phyloP scores from a whole-genome alignment of 192 early-diverging fungal species.

The Umbelopsis isabellina region DNA sequence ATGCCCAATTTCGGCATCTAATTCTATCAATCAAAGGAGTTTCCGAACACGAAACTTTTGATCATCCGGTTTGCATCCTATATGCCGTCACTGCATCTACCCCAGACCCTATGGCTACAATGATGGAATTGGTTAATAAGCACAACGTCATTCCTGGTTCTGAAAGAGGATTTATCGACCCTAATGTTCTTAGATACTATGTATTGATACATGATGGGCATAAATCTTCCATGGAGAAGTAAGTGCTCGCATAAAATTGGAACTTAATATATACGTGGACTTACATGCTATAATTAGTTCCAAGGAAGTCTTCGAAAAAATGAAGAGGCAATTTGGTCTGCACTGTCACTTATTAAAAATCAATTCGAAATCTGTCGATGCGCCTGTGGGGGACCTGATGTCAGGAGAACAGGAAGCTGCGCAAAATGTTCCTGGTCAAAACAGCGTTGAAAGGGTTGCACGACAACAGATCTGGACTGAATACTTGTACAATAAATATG shows the following conservation, averaged over 20 bases:
- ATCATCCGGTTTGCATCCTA: slow-evolving; percentile 90
- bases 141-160: slow-evolving; percentile 43
- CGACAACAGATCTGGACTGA: slow-evolving; percentile 23
- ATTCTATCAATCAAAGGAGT: slow-evolving; percentile 64
- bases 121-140: slow-evolving; percentile 59
- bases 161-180: slow-evolving; percentile 76
- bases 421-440: neutral
- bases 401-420: neutral
- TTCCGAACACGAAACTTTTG: slow-evolving; percentile 92
- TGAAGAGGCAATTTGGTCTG: slow-evolving; percentile 70
- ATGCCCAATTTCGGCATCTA: slow-evolving; percentile 69
- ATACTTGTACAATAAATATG: slow-evolving; percentile 10
- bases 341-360: slow-evolving; percentile 62
- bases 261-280: neutral
- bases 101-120: slow-evolving; percentile 73
- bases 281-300: slow-evolving; percentile 47
- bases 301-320: slow-evolving; percentile 57
- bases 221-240: slow-evolving; percentile 55
- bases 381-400: neutral
- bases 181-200: slow-evolving; percentile 78
- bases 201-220: slow-evolving; percentile 85
- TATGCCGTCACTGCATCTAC: slow-evolving; percentile 65
- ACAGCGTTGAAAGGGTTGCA: neutral
- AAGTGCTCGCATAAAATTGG: slow-evolving; percentile 24
- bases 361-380: slow-evolving; percentile 50